Evolutionary conservation across 306 rosid genomes (phyloP), one percentile per base, ranked within the genome.

Genomic region (Gastrolobium bilobum): DNA sequence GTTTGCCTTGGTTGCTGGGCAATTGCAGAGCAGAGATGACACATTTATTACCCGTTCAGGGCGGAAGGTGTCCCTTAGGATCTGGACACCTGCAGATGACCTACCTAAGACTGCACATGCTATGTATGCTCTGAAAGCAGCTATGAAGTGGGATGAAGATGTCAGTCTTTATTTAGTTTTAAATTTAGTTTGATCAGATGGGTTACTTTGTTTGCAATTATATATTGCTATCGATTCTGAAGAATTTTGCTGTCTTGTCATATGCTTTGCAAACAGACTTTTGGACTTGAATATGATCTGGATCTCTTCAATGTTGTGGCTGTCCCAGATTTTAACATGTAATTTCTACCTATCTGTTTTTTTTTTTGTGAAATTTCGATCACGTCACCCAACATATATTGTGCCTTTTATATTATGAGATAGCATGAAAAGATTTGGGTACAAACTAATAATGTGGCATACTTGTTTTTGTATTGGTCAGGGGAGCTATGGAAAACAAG

Each of bases 401-500:
- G 34, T 14, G 42, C 53, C 73, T 40, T 71, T 67, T 33, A 14
- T 52, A 43, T 50, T 81, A 74, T 68, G 70, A 67, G 69, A 65
- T 52, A 63, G 11, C 44, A 39, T 31, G 26, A 75, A 70, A 48
- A 10, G 65, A 42, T 52, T 7, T 29, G 35, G 38, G 20, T 40
- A 51, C 43, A 46, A 13, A 60, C 34, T 64, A 63, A 30, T 86
- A 40, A 86, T 76, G 14, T 37, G 50, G 65, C 63, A 6, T 58
- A 69, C 30, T 77, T 84, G 38, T 54, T 88, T 79, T 78, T 78
- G 83, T 65, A 37, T 86, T 77, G 68, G 56, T 69, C 90, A 93
- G 99, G 99, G 99, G 99, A 81, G 99, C 99, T 59, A 95, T 95
- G 99, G 99, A 95, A 85, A 95, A 95, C 96, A 95, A 95, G 91